Percentiles rank a stretch among this genome's conserved stretches.
Conservation (phyloP, 2,329 filamentous ascomycete genomes). For the Aureobasidium uvarum region DNA sequence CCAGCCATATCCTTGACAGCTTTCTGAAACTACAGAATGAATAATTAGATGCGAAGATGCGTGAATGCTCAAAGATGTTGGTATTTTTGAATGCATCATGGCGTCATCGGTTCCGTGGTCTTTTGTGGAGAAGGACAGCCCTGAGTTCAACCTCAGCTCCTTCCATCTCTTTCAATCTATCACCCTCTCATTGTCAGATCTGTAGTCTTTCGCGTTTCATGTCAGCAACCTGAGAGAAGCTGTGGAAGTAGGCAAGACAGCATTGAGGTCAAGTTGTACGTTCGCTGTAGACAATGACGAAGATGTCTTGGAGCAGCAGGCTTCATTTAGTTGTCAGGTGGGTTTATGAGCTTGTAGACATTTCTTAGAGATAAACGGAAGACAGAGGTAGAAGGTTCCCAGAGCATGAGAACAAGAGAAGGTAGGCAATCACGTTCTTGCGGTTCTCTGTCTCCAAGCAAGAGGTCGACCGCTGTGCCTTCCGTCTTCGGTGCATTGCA, state of each 20-base stretch:
- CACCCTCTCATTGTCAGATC: not conserved
- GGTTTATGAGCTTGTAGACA: no score
- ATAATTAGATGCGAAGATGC: not conserved
- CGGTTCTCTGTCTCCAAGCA: no score
- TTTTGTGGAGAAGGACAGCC: not conserved
- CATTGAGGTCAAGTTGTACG: not conserved
- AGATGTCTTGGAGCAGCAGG: not conserved
- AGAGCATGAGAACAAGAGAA: not conserved
- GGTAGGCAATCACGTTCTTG: not conserved
- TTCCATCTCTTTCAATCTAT: not conserved
- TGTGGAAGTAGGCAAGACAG: not conserved
- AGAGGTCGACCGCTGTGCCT: not conserved
- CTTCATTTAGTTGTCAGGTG: not conserved
- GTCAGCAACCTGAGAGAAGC: no score
- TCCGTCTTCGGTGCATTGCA: not conserved
- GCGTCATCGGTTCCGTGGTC: not conserved
- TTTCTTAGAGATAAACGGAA: not conserved
- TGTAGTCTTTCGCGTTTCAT: not conserved
- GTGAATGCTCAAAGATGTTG: not conserved
- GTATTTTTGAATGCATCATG: constrained; percentile 16
- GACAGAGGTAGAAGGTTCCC: not conserved
- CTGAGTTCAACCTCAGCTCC: not conserved
- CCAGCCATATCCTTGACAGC: not conserved
- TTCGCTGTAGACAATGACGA: not conserved
- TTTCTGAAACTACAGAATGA: no score